These are phyloP conservation scores for Cytospora schulzeri DNA, from an alignment of 2,329 filamentous ascomycete species.

Conservation along the genomic window DNA sequence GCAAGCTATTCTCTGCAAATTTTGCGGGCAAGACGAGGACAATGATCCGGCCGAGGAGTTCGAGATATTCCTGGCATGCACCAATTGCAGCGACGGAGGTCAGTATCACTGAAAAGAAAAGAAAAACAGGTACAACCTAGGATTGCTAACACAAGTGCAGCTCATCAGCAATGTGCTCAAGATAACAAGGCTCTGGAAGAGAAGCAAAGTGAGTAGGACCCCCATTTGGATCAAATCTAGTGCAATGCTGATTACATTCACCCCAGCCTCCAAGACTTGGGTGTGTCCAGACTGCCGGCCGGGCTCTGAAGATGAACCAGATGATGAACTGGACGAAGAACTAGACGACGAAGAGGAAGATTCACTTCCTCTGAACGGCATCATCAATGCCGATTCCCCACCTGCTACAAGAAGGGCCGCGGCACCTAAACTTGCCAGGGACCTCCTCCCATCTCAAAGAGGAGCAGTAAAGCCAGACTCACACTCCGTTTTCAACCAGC, in stretches of 20 bases:
- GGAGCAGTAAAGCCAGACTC: slow-evolving; percentile 68
- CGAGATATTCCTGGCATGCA: slow-evolving; percentile 76
- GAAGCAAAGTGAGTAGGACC: slow-evolving; percentile 60
- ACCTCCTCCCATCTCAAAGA: slow-evolving; percentile 70
- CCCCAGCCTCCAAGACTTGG: slow-evolving; percentile 48
- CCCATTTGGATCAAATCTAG: slow-evolving; percentile 28
- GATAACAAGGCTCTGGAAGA: slow-evolving; percentile 64
- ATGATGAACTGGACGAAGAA: slow-evolving; percentile 35
- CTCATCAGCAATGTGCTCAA: slow-evolving; percentile 87
- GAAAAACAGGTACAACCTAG: not conserved
- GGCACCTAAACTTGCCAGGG: slow-evolving; percentile 67
- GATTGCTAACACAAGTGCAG: slow-evolving; percentile 57
- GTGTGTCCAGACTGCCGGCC: slow-evolving; percentile 52
- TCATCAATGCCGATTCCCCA: slow-evolving; percentile 39
- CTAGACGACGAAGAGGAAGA: slow-evolving; percentile 34
- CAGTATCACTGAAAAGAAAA: slow-evolving; percentile 43
- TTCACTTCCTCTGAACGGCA: slow-evolving; percentile 32
- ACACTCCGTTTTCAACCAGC: slow-evolving; percentile 75
- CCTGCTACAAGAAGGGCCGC: slow-evolving; percentile 56
- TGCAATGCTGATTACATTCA: slow-evolving; percentile 23
- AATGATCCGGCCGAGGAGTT: slow-evolving; percentile 80
- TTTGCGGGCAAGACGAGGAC: slow-evolving; percentile 82
- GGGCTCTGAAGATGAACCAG: slow-evolving; percentile 34
- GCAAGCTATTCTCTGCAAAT: slow-evolving; percentile 58
- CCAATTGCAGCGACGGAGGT: slow-evolving; percentile 81